Evolutionary conservation across 75 land plant genomes (phyloP), one percentile per base, ranked within the genome.

Genomic region (Sequoia sempervirens): DNA sequence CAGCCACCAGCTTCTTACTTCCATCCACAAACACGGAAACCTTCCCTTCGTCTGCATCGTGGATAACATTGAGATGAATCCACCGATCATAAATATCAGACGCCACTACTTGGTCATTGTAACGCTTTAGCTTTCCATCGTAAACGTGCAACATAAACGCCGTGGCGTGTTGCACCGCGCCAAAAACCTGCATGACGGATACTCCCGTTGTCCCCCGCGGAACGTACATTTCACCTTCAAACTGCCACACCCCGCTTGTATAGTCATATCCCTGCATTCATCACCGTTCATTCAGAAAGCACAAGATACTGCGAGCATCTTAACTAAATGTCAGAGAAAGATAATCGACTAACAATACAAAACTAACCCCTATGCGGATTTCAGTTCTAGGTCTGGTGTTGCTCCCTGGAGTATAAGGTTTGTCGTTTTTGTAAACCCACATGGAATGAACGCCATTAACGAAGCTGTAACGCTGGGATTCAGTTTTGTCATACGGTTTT

Each of bases 121-220:
- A 84, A 58, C 83, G 86, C 11, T 34, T 43, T 37, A 90, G 84
- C 4, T 66, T 36, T 18, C 87, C 85, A 54, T 87, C 52, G 83
- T 79, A 83, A 20, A 90, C 87, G 32, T 74, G 82, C 37, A 90
- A 40, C 85, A 86, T 86, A 36, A 85, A 14, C 11, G 90, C 84
- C 40, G 90, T 84, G 26, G 88, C 89, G 46, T 26, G 32, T 1
- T 9, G n/a, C 20, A 32, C 52, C 7, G 79, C 86, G 0, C 89
- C 85, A 23, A 85, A 85, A 0, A 87, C 69, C 32, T 90, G 91
- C 87, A 90, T 87, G 36, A 90, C 83, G 66, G 75, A 82, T 17
- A 82, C 76, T 5, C 89, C 89, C 41, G 84, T 23, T 18, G 82
- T 85, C 37, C 80, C n/a, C 84, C 46, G 41, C 32, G 86, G 83